Percentiles rank a stretch among this genome's conserved stretches.
These are phyloP conservation scores for Tillandsia leiboldiana DNA, from an alignment of 176 grass and related monocot species.

Conservation along the genomic window DNA sequence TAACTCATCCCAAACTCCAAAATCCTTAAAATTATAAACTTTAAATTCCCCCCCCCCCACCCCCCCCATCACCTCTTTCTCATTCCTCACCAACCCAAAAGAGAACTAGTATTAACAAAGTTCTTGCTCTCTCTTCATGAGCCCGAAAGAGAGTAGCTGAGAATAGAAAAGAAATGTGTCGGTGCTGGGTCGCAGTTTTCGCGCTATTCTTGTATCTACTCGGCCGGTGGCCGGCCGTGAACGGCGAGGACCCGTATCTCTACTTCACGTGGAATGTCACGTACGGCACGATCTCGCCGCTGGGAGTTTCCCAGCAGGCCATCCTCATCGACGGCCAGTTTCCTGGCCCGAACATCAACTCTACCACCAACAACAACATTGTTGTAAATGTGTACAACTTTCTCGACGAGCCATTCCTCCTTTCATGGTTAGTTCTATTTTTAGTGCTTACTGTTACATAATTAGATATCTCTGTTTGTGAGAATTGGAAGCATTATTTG, in stretches of 20 bases:
- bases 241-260: conserved; percentile 22
- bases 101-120: too few relatives aligned
- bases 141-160: not conserved
- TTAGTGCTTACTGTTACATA: not conserved
- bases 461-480: too few relatives aligned
- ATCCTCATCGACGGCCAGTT: conserved; percentile 1
- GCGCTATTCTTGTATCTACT: conserved; percentile 7
- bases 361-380: not conserved
- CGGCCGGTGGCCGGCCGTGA: conserved; percentile 14
- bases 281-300: conserved; percentile 22
- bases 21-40: too few relatives aligned
- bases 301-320: conserved; percentile 13
- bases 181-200: conserved; percentile 1
- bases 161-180: conserved; percentile 16
- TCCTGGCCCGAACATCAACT: not conserved
- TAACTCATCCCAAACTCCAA: too few relatives aligned
- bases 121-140: too few relatives aligned
- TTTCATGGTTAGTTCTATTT: not conserved
- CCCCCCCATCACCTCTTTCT: too few relatives aligned
- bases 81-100: too few relatives aligned
- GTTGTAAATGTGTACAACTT: not conserved
- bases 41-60: too few relatives aligned
- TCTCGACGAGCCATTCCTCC: not conserved
- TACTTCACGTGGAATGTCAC: conserved; percentile 30
- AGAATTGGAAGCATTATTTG: not conserved